Conservation (phyloP, 139 green algal genomes). For the Chara braunii region DNA sequence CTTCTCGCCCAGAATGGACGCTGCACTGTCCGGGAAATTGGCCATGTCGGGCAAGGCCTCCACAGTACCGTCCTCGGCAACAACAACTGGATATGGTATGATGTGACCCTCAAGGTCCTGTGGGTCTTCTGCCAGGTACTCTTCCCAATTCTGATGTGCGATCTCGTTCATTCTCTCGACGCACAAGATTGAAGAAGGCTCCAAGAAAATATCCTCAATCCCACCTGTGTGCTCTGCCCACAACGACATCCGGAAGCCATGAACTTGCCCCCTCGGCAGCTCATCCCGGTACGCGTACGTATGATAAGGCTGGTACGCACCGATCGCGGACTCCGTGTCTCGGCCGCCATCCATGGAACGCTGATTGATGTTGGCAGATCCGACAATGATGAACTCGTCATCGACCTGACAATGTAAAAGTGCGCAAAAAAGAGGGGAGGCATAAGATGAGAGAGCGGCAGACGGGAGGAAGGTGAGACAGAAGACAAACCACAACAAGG, state of each 20-base stretch:
- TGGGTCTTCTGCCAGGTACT: slow-evolving; percentile 11
- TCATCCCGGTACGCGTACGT: slow-evolving; percentile 8
- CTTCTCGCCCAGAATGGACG: too few species aligned
- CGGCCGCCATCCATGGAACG: slow-evolving; percentile 37
- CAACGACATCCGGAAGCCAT: slow-evolving; percentile 47
- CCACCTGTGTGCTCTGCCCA: slow-evolving; percentile 45
- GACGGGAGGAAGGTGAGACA: too few species aligned
- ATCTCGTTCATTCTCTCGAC: slow-evolving; percentile 9
- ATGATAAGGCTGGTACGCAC: slow-evolving; percentile 44
- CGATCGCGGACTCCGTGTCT: slow-evolving; percentile 56
- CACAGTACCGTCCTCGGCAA: slow-evolving; percentile 20
- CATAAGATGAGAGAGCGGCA: too few species aligned
- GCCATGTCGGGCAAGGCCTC: slow-evolving; percentile 2
- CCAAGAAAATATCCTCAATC: slow-evolving; percentile 1
- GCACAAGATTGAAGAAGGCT: slow-evolving; percentile 12
- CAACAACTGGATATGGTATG: slow-evolving; percentile 42
- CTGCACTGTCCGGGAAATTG: too few species aligned
- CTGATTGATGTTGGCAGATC: slow-evolving; percentile 55
- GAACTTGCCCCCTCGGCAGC: slow-evolving; percentile 23
- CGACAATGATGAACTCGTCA: slow-evolving; percentile 55
- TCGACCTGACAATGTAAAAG: slow-evolving; percentile 49
- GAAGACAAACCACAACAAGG: too few species aligned
- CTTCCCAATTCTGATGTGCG: slow-evolving; percentile 6
- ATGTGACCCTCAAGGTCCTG: slow-evolving; percentile 38
- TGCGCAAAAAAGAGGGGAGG: too few species aligned